Base-by-base conservation (phyloP, 1,284 basidiomycete species). In the Rhizopogon parksii region DNA sequence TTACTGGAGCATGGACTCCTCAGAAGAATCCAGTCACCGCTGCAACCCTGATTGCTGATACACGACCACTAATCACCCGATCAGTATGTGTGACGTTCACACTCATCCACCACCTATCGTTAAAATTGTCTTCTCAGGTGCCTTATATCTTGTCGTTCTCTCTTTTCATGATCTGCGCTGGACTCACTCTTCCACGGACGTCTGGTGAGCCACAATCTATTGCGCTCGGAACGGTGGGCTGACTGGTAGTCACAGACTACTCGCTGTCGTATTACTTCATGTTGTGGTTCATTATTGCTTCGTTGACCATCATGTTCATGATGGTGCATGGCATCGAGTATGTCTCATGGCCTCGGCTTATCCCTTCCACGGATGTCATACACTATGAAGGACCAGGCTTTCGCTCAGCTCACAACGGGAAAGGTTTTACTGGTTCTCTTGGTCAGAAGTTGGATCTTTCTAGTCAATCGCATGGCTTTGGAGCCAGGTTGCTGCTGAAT, bases 321-420 rank as follows among this genome's bases (percentile, higher is more conserved):
- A 65, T 88, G 68, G 71, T 83, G 39, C 83, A 95, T 64, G 87
- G 88, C 37, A 80, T 92, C 57, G 80, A 87, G 57, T 97, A 95
- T 65, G 94, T 99, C 55, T 83, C 90, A 19, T 95, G 92, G 88
- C 96, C 95, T n/a, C 83, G 88, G 19, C 79, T 99, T 50, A 82
- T 88, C 57, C 87, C 92, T 2, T 84, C 88, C 9, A 84, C 85
- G 51, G 90, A 94, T 55, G 77, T 88, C 50, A 86, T 97, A 49
- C 83, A 85, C 64, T 98, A 95, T 70, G 77, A 77, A 47, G 93
- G 93, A 38, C 90, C 90, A 49, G 94, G 93, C 32, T 94, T 79
- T 75, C 83, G 85, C 54, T 87, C 85, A 19, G 82, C 73, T 14
- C 76, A 82, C 53, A 80, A 86, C 58, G 95, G 95, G 40, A 86